Conservation (phyloP, 2,329 filamentous ascomycete genomes). For the Trichoderma sp. region DNA sequence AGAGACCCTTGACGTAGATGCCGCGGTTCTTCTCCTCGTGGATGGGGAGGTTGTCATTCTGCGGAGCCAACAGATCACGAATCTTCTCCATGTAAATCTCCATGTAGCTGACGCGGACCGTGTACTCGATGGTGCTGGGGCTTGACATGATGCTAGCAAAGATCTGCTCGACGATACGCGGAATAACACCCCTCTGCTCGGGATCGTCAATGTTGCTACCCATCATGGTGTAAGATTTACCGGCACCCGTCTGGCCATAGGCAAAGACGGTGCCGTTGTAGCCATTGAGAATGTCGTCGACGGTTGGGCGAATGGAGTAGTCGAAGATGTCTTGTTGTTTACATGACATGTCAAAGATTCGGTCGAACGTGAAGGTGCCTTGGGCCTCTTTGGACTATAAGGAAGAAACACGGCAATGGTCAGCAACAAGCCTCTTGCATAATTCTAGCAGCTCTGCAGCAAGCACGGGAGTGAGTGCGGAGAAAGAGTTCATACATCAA, state of each 20-base stretch:
- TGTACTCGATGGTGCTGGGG: slow-evolving; percentile 93
- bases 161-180: slow-evolving; percentile 95
- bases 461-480: not conserved
- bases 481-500: slow-evolving; percentile 65
- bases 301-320: slow-evolving; percentile 92
- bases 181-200: slow-evolving; percentile 87
- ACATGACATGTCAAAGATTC: slow-evolving; percentile 93
- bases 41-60: slow-evolving; percentile 95
- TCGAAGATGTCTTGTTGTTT: slow-evolving; percentile 94
- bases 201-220: slow-evolving; percentile 84
- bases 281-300: slow-evolving; percentile 97
- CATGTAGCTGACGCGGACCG: slow-evolving; percentile 98
- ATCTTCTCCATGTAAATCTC: slow-evolving; percentile 99
- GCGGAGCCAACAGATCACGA: slow-evolving; percentile 85
- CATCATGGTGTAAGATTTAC: slow-evolving; percentile 97
- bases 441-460: not conserved
- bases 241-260: slow-evolving; percentile 96
- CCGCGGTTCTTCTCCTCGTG: slow-evolving; percentile 96
- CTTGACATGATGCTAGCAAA: slow-evolving; percentile 93
- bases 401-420: slow-evolving; percentile 27
- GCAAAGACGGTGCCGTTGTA: slow-evolving; percentile 99
- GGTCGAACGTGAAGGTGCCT: slow-evolving; percentile 93
- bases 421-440: not conserved
- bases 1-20: slow-evolving; percentile 92
- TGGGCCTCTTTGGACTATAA: slow-evolving; percentile 81